Percentiles rank a stretch among this genome's conserved stretches.
These are phyloP conservation scores for Crotalaria pallida DNA, from an alignment of 306 rosid genomes.

Conservation along the genomic window DNA sequence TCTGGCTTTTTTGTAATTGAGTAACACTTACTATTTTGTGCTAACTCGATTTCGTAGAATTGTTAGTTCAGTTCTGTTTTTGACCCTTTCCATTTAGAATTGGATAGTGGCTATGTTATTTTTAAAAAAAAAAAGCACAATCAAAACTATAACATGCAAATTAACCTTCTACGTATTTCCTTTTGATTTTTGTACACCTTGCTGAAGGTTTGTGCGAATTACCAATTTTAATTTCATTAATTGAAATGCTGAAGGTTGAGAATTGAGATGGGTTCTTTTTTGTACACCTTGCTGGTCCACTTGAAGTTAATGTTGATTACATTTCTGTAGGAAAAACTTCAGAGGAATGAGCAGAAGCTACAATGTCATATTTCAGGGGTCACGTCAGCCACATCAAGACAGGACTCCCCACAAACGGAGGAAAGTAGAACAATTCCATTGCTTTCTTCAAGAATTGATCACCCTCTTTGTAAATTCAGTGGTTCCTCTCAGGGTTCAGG, in stretches of 20 bases:
- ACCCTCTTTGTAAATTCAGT: conserved; percentile 49
- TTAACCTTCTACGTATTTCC: background rate
- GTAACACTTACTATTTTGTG: background rate
- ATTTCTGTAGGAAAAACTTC: conserved; percentile 58
- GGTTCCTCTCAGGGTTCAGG: conserved; percentile 56
- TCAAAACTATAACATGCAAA: background rate
- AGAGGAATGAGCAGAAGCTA: conserved; percentile 57
- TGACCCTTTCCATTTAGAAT: background rate
- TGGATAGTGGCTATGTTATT: background rate
- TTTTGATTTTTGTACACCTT: background rate
- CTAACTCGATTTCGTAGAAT: background rate
- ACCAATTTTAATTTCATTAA: background rate
- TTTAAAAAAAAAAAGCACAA: background rate
- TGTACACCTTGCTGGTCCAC: background rate
- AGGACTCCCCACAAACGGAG: conserved; percentile 22
- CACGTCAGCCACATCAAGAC: conserved; percentile 33
- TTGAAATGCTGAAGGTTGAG: background rate
- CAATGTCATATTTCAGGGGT: conserved; percentile 38
- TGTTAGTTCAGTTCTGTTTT: background rate
- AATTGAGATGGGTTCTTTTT: conserved; percentile 18
- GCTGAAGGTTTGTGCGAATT: no score
- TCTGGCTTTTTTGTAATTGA: background rate
- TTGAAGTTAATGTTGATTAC: conserved; percentile 14
- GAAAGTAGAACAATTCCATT: conserved; percentile 33
- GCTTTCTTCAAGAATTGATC: conserved; percentile 62